Base-by-base conservation (phyloP, 257 asterid species). In the Penstemon newberryi region DNA sequence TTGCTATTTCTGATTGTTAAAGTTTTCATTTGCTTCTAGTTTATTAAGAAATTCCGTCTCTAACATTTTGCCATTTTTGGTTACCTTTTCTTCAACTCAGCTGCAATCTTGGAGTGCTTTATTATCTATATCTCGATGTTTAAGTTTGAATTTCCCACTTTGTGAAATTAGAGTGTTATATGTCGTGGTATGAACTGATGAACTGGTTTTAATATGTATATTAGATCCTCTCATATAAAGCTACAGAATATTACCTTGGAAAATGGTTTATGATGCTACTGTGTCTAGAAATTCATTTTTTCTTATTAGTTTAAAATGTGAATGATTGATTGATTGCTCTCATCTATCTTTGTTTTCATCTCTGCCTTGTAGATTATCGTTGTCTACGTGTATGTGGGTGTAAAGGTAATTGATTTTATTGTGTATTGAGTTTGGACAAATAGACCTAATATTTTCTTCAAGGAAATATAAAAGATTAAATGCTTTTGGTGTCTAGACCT, bases 1-100 rank as follows among this genome's bases (percentile, higher is more conserved):
- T 50, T 59, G 53, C 68, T 63, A 19, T 18, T 60, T 72, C 33
- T 44, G 70, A 18, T 37, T 61, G n/a, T 44, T 64, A 65, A 36
- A 41, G 60, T 51, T 41, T 63, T 61, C 45, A 13, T 54, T 33
- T 59, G 56, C 61, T 60, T 73, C 51, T 25, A 40, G 43, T 40
- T 15, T 33, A 53, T 10, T 10, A 8, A 67, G 74, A 52, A 36
- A 38, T 5, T 53, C 19, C 46, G 44, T 18, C 40, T 50, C 15
- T 3, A 4, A 39, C 67, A 67, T 63, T 53, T 39, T 4, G 8
- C 19, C 63, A 63, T 63, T 58, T 15, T 19, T 4, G 8, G 8
- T 57, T 70, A 12, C 56, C 49, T 18, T 66, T 52, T 19, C 56
- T 50, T 62, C 4, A 9, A 37, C 39, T 46, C 57, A 65, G 68